Evolutionary conservation across 306 rosid species (phyloP).

Genomic region (Begonia peltatifolia): DNA sequence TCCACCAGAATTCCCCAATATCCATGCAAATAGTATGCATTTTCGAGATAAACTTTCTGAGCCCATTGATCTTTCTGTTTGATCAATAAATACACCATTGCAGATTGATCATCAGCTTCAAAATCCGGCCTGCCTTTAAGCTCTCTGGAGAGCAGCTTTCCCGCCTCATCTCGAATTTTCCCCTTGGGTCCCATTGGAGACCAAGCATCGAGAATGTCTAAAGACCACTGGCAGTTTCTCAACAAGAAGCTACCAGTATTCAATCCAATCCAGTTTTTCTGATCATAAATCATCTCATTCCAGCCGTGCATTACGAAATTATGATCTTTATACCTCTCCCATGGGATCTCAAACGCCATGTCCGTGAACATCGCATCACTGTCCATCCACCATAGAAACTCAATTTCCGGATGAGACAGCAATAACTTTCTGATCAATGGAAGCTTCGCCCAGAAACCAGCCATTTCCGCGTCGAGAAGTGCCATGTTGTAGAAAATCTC

Average conservation of each 20-base stretch:
- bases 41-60: conserved; percentile 54
- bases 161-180: conserved; percentile 59
- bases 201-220: conserved; percentile 79
- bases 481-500: conserved; percentile 75
- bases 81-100: conserved; percentile 55
- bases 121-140: conserved; percentile 60
- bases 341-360: conserved; percentile 73
- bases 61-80: conserved; percentile 50
- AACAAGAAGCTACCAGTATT: conserved; percentile 63
- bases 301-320: conserved; percentile 77
- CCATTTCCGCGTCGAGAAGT: conserved; percentile 66
- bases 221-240: conserved; percentile 66
- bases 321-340: conserved; percentile 52
- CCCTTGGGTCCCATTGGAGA: conserved; percentile 91
- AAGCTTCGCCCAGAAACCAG: conserved; percentile 90
- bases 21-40: conserved; percentile 59
- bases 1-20: conserved; percentile 84
- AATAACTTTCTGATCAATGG: conserved; percentile 66
- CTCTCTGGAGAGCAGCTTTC: conserved; percentile 45
- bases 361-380: conserved; percentile 87
- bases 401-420: conserved; percentile 64
- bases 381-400: conserved; percentile 92
- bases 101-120: conserved; percentile 76
- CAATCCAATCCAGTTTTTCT: conserved; percentile 77
- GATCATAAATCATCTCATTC: conserved; percentile 72